Percentiles rank a stretch among this genome's conserved stretches.
Conservation (phyloP, 768 basidiomycete genomes). For the Phylloporus sp. region DNA sequence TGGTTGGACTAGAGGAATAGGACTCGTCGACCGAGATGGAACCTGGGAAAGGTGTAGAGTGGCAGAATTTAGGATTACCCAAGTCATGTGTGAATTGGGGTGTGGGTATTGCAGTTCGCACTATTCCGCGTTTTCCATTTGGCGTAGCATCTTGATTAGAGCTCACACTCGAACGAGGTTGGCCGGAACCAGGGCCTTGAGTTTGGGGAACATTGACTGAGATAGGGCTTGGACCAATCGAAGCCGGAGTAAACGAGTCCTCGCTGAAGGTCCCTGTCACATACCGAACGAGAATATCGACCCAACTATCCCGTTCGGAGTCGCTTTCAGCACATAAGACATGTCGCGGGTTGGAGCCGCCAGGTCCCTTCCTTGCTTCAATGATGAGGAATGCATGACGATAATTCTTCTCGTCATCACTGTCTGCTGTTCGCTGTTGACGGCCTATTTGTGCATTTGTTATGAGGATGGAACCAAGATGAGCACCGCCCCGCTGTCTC, state of each 20-base stretch:
- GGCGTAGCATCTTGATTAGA: slow-evolving; percentile 33
- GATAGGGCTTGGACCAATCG: slow-evolving; percentile 31
- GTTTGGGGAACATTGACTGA: slow-evolving; percentile 22
- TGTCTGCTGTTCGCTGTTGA: slow-evolving; percentile 63
- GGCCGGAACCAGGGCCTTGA: slow-evolving; percentile 30
- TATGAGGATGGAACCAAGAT: slow-evolving; percentile 85
- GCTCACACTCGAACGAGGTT: slow-evolving; percentile 55
- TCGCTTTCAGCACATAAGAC: slow-evolving; percentile 98
- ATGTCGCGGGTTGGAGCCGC: slow-evolving; percentile 70
- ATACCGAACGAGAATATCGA: slow-evolving; percentile 86
- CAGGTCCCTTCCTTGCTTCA: slow-evolving; percentile 72
- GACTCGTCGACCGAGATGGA: slow-evolving; percentile 22
- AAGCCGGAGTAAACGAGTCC: slow-evolving; percentile 46
- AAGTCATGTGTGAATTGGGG: slow-evolving; percentile 52
- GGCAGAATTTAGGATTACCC: slow-evolving; percentile 56
- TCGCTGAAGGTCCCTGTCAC: slow-evolving; percentile 79
- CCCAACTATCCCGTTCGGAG: slow-evolving; percentile 89
- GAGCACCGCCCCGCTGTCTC: slow-evolving; percentile 77
- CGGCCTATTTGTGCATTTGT: slow-evolving; percentile 95
- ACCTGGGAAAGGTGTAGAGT: slow-evolving; percentile 33
- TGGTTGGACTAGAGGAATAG: slow-evolving; percentile 50
- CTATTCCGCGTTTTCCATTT: slow-evolving; percentile 32
- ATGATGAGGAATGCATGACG: slow-evolving; percentile 97
- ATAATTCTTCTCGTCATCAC: slow-evolving; percentile 88
- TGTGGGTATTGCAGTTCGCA: slow-evolving; percentile 52